Base-by-base conservation (phyloP, 805 yeast genomes). In the Metschnikowia matae region DNA sequence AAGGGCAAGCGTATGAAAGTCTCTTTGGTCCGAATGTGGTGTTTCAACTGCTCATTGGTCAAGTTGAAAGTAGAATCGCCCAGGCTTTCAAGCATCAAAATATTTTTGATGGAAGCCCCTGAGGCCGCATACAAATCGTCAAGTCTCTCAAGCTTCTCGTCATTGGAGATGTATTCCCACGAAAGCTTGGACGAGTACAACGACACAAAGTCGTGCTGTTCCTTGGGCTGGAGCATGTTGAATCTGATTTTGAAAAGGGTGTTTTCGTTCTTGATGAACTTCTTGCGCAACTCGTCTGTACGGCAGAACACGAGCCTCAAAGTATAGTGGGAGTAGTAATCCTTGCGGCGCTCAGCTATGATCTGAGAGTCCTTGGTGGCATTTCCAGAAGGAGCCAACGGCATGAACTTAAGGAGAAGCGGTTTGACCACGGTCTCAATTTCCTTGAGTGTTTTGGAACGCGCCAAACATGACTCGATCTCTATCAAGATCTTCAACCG, bases 301-400 rank as follows among this genome's bases (percentile, higher is more conserved):
- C 96, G 82, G 63, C 97, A 88, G 64, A 94, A 94, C 42, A 96
- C 96, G 37, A 94, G 74, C 49, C 97, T 76, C 55, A 94, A 70
- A 34, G 92, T 91, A 64, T 73, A 94, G 69, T 94, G 99, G 5
- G 96, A 87, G 65, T 88, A 89, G 62, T 89, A 92, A 68, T 94
- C 99, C 64, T 92, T 92, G 56, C 79, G 79, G 57, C 96, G 81
- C 62, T 89, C 95, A 37, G 73, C 71, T 37, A 73, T 67, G 40
- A 73, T 63, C 3, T 70, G 63, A 15, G 68, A 63, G 48, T 79
- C 73, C 52, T 68, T 69, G 36, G 57, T 48, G 17, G 62, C 57
- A 13, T 71, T 59, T n/a, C 54, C 23, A 10, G 77, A 60, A 36
- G 62, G 67, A 18, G 60, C 72, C 62, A 87, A 68, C 0, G 97